These are phyloP conservation scores for Fusarium armeniacum DNA, from an alignment of 2,329 filamentous ascomycete species.

Conservation along the genomic window DNA sequence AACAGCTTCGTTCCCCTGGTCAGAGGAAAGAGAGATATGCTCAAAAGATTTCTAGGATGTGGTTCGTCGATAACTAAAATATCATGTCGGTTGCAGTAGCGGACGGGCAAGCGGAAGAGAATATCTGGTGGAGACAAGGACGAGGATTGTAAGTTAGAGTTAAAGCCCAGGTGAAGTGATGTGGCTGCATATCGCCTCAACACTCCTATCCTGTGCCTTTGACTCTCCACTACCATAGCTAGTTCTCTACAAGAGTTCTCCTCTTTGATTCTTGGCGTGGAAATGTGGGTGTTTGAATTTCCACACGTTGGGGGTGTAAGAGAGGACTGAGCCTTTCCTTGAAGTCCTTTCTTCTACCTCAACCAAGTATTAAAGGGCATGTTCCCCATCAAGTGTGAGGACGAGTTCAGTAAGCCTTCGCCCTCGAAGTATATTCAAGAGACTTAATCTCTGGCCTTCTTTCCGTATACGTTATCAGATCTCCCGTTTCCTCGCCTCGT, in stretches of 20 bases:
- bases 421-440: conserved; percentile 1
- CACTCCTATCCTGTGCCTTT: conserved; percentile 6
- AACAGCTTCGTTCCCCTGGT: conserved; percentile 7
- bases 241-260: conserved; percentile 1
- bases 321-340: conserved; percentile 25
- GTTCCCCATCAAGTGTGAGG: neutral
- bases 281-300: conserved; percentile 23
- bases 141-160: neutral
- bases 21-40: neutral
- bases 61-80: conserved; percentile 29
- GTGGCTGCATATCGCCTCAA: conserved; percentile 21
- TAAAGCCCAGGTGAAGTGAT: conserved; percentile 3
- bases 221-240: conserved; percentile 14
- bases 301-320: conserved; percentile 28
- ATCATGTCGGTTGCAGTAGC: conserved; percentile 31
- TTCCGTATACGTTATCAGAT: conserved; percentile 13
- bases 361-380: conserved; percentile 41
- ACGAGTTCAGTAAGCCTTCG: neutral
- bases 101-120: conserved; percentile 44
- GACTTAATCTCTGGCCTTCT: conserved; percentile 5
- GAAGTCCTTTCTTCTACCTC: neutral
- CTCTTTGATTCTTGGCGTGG: conserved; percentile 22
- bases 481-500: conserved; percentile 34
- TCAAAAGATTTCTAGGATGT: conserved; percentile 13
- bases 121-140: conserved; percentile 22